Evolutionary conservation across 2,329 filamentous ascomycete species (phyloP), one percentile per base, ranked within the genome.

Genomic region (Fusarium sp.): DNA sequence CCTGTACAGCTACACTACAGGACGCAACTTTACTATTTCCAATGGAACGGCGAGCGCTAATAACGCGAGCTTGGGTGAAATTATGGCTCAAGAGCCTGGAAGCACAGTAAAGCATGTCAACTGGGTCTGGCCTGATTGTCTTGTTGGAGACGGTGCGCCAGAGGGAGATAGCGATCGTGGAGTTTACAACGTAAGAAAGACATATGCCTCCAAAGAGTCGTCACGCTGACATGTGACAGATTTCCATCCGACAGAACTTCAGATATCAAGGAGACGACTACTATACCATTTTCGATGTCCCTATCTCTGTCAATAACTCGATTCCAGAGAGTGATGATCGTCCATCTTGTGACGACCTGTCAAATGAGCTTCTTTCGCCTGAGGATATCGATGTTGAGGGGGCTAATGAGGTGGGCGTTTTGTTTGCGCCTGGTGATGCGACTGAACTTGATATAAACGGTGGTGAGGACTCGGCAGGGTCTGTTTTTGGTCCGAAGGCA

Each of bases 21-120:
- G 84, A 18, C 85, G 86, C 64, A 93, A 92, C 78, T 88, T 93
- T 70, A 92, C 90, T 30, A 85, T 92, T 63, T 86, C 87, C 7
- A 91, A 91, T 76, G 86, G 87, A 52, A 90, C 88, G 4, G 83
- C 83, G 7, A 80, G 83, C 6, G 77, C 78, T 10, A 81, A 83
- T 58, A 83, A 85, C 54, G 85, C 85, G 10, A 89, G 85, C 44
- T 45, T 74, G 14, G 72, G 70, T 77, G 82, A 89, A 51, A 89
- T 93, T 57, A 85, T 93, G 81, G 77, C 79, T 28, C 87, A 90
- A 66, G 90, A 93, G 74, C 79, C 84, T 1, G 86, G 86, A 6
- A 91, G 89, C 74, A 92, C 90, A 0, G 91, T 93, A 44, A 93
- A 93, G 76, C 90, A 93, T 75, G 84, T 92, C 65, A 89, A 90